Percentiles rank a stretch among this genome's conserved stretches.
Evolutionary conservation across 2,329 filamentous ascomycete genomes (phyloP).

Genomic region (Pestalotiopsis sp.): DNA sequence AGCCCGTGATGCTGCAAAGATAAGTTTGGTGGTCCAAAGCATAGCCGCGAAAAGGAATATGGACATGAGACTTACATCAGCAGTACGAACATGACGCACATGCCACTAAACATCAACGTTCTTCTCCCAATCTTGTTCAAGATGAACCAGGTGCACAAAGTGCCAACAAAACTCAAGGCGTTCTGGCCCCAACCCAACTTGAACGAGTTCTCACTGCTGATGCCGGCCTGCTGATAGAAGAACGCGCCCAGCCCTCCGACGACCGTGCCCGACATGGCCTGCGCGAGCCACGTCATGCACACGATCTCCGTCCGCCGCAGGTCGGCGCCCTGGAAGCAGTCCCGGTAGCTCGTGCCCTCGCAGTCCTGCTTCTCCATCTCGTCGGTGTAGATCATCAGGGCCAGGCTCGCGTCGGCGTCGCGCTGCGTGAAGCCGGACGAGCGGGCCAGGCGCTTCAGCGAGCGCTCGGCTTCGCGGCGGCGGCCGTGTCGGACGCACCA

Average conservation of each 20-base stretch:
- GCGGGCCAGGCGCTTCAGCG: constrained; percentile 68
- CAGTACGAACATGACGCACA: constrained; percentile 38
- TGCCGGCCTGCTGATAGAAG: constrained; percentile 39
- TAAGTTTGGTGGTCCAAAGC: neutral
- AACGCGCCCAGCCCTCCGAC: constrained; percentile 37
- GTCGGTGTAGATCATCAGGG: constrained; percentile 92
- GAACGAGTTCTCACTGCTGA: constrained; percentile 33
- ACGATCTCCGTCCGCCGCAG: constrained; percentile 77
- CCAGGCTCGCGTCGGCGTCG: constrained; percentile 79
- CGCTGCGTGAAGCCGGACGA: constrained; percentile 68
- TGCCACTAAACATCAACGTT: constrained; percentile 42
- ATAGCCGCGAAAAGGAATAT: constrained; percentile 25
- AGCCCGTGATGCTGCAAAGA: constrained; percentile 20
- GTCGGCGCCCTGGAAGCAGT: constrained; percentile 83
- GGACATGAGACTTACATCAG: constrained; percentile 39
- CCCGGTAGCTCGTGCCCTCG: constrained; percentile 71
- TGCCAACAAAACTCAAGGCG: constrained; percentile 42
- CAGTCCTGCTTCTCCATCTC: constrained; percentile 78
- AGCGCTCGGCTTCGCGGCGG: constrained; percentile 65
- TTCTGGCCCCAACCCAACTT: constrained; percentile 38
- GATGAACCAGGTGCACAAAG: constrained; percentile 43
- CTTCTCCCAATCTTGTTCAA: constrained; percentile 40
- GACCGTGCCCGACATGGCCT: constrained; percentile 31
- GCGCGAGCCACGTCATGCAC: constrained; percentile 58
- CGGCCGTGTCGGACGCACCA: constrained; percentile 73